Conservation (phyloP, 2,329 filamentous ascomycete genomes). For the Xylariaceae sp. region DNA sequence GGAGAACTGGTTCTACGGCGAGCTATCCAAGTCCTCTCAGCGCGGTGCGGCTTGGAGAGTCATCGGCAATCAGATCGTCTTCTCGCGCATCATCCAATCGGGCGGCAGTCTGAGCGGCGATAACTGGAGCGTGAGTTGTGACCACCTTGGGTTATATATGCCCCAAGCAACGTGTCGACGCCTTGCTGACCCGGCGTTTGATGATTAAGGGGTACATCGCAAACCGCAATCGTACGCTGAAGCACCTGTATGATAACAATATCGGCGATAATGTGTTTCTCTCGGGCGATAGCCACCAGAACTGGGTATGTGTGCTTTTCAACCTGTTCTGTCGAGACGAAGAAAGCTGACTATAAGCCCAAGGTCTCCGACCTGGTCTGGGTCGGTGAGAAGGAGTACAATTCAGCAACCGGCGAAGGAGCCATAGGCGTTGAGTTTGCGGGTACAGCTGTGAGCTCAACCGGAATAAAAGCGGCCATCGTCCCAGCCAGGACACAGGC, state of each 20-base stretch:
- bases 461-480: conserved; percentile 54
- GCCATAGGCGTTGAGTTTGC: conserved; percentile 60
- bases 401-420: conserved; percentile 47
- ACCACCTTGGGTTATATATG: not conserved
- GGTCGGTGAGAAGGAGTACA: conserved; percentile 49
- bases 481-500: conserved; percentile 43
- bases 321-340: not conserved
- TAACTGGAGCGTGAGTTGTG: conserved; percentile 33
- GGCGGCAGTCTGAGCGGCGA: conserved; percentile 28
- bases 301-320: conserved; percentile 45
- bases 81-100: conserved; percentile 46
- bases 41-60: conserved; percentile 67
- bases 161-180: not conserved
- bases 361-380: conserved; percentile 49
- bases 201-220: conserved; percentile 56
- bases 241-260: conserved; percentile 59
- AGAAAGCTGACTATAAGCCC: conserved; percentile 3
- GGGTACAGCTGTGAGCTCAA: conserved; percentile 60
- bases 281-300: conserved; percentile 63
- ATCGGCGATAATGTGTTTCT: conserved; percentile 71
- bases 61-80: conserved; percentile 66
- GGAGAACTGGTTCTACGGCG: conserved; percentile 68
- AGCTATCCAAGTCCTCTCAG: conserved; percentile 50
- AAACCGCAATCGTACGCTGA: conserved; percentile 65
- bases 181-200: not conserved